Base-by-base conservation (phyloP, 2,329 filamentous ascomycete genomes). In the Ceratocystis eucalypticola region DNA sequence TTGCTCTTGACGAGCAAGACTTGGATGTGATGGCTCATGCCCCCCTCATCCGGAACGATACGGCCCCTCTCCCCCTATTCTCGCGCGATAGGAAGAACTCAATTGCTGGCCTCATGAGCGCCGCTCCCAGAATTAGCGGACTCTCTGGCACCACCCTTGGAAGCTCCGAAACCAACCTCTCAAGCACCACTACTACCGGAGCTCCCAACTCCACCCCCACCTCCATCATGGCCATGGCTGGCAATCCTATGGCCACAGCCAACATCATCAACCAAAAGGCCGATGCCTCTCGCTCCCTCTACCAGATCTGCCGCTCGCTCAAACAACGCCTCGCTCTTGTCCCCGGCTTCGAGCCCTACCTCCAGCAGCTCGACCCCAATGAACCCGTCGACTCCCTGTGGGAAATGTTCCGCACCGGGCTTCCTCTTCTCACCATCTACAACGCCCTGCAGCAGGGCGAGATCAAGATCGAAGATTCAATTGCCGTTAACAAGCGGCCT, bases 181-280 rank as follows among this genome's bases (percentile, higher is more conserved):
- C 76, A 57, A 80, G 75, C 70, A 73, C 76, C 12, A 72, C 7
- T 22, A 48, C n/a, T 48, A 25, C 28, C 55, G 55, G 55, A 59
- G 55, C 55, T 59, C 55, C 55, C 53, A 57, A 30, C 55, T 59
- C 55, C 55, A 37, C 30, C 55, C 7, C 55, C 55, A 20, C 55
- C 20, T 10, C 76, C 44, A 70, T 71, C n/a, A 69, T 76, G 64
- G 70, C 72, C 8, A 83, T 76, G 68, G 76, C 80, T 68, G 85
- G 85, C 59, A 84, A 84, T 68, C 83, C 92, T 69, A 79, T 90
- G 72, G 88, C 91, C 68, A 91, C 88, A 68, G 84, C 89, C 75
- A 96, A 96, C 76, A 96, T 99, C 75, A 96, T 99, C 80, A 99
- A 99, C 77, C 89, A 93, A 76, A 89, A 90, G 74, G 94, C 92